Evolutionary conservation across 805 yeast species (phyloP), one percentile per base, ranked within the genome.

Genomic region (Starmerella stellata): DNA sequence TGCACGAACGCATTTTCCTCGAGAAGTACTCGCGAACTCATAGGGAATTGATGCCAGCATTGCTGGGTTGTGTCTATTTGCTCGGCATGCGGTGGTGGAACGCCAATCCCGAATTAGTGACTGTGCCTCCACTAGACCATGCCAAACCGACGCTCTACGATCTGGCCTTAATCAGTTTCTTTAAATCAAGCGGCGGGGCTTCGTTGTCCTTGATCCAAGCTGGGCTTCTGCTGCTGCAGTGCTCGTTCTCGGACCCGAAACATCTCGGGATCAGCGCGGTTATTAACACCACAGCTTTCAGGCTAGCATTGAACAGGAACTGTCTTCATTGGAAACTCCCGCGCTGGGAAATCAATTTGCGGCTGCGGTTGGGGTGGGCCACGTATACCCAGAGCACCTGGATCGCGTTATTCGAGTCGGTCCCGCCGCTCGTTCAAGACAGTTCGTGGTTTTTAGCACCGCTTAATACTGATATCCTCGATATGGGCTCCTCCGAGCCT

Each of bases 51-150:
- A 74, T 90, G 38, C 93, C 95, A 0, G 93, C 95, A 0, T 59
- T 87, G 36, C 61, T 87, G 35, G 95, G 95, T 0, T 79, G 94
- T 0, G 93, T 87, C 1, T 87, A 87, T 53, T 72, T 79, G 8
- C 61, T 85, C 41, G 93, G 95, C 0, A 68, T 80, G 33, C 87
- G 81, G 54, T 82, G 93, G 92, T 85, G 95, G 95, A 87, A 80
- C 47, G 75, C 75, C 54, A 85, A 75, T 50, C 78, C 92, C 2
- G 74, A 70, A 43, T 62, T 85, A 38, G 70, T 81, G 37, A 72
- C 79, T 18, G 72, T 70, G 39, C 75, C 83, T 0, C 78, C 80
- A 47, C 95, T 95, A 0, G 78, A 81, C 54, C 49, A 46, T 29
- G 31, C 47, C 14, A 74, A 72, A 4, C 70, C 69, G 8, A 72